Conservation (phyloP, 2,329 filamentous ascomycete species). For the Atkinsonella hypoxylon region DNA sequence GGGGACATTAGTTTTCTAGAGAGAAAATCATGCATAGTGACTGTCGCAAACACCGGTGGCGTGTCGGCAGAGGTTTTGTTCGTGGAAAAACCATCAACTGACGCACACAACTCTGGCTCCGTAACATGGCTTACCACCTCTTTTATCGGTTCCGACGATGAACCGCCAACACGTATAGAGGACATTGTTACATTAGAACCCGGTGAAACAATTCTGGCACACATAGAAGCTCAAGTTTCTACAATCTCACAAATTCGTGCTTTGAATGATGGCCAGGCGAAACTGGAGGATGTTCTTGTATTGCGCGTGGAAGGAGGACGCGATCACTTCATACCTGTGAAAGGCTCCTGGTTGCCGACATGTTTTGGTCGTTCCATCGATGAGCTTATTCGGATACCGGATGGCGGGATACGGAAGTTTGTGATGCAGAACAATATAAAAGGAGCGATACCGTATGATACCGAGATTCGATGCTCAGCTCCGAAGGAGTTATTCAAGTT, state of each 20-base stretch:
- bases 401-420: slow-evolving; percentile 58
- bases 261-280: slow-evolving; percentile 56
- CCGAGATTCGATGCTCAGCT: slow-evolving; percentile 60
- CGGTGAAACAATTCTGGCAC: slow-evolving; percentile 65
- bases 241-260: slow-evolving; percentile 50
- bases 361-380: slow-evolving; percentile 79
- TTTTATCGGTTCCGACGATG: slow-evolving; percentile 38
- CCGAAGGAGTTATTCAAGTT: slow-evolving; percentile 83
- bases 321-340: slow-evolving; percentile 82
- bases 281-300: slow-evolving; percentile 77
- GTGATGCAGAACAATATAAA: slow-evolving; percentile 24
- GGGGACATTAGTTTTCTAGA: slow-evolving; percentile 61
- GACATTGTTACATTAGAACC: slow-evolving; percentile 61
- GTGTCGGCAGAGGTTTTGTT: slow-evolving; percentile 72
- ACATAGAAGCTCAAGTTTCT: slow-evolving; percentile 56
- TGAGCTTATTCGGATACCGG: slow-evolving; percentile 76
- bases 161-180: slow-evolving; percentile 20
- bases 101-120: slow-evolving; percentile 26
- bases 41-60: slow-evolving; percentile 83
- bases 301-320: slow-evolving; percentile 72
- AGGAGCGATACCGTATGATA: slow-evolving; percentile 41
- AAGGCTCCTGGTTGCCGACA: slow-evolving; percentile 66
- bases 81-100: slow-evolving; percentile 52
- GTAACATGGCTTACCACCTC: slow-evolving; percentile 60
- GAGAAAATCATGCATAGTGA: slow-evolving; percentile 54